Percentiles rank a stretch among this genome's conserved stretches.
phyloP scores from a whole-genome alignment of 176 grass and related monocot genomes.

The Paspalum vaginatum region DNA sequence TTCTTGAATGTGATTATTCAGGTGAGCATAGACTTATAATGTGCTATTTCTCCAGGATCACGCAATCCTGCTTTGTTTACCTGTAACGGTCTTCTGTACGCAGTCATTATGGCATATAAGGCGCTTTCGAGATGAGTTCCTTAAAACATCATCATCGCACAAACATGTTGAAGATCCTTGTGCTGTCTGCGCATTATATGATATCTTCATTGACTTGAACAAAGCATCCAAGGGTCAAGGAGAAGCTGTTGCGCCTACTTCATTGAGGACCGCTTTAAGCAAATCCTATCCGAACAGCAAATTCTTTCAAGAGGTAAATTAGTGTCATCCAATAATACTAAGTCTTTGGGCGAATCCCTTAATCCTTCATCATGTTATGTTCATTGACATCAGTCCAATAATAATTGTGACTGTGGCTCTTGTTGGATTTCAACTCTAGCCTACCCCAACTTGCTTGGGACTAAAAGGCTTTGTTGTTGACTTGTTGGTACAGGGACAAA shows the following conservation, averaged over 20 bases:
- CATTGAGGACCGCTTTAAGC: slow-evolving; percentile 89
- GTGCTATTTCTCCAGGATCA: neutral
- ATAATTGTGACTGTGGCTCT: no score
- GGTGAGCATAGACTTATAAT: slow-evolving; percentile 52
- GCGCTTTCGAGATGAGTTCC: slow-evolving; percentile 75
- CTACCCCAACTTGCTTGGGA: no score
- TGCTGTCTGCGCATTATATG: slow-evolving; percentile 93
- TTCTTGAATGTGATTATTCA: slow-evolving; percentile 99
- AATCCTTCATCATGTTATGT: no score
- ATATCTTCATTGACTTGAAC: slow-evolving; percentile 78
- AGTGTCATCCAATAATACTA: slow-evolving; percentile 12
- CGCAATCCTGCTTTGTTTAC: slow-evolving; percentile 21
- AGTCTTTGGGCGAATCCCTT: no score
- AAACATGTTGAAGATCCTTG: slow-evolving; percentile 89
- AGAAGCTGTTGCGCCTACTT: slow-evolving; percentile 87
- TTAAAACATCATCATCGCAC: slow-evolving; percentile 75
- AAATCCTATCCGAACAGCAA: slow-evolving; percentile 96
- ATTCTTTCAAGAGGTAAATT: slow-evolving; percentile 97
- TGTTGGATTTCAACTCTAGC: no score
- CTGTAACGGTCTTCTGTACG: slow-evolving; percentile 26
- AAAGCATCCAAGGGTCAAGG: slow-evolving; percentile 74
- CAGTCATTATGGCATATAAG: slow-evolving; percentile 98
- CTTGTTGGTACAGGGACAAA: slow-evolving; percentile 63
- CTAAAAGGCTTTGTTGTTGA: no score
- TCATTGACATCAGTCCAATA: no score